Percentiles rank a stretch among this genome's conserved stretches.
These are phyloP conservation scores for Phylloporus rhodoxanthus DNA, from an alignment of 768 basidiomycete genomes.

Conservation along the genomic window DNA sequence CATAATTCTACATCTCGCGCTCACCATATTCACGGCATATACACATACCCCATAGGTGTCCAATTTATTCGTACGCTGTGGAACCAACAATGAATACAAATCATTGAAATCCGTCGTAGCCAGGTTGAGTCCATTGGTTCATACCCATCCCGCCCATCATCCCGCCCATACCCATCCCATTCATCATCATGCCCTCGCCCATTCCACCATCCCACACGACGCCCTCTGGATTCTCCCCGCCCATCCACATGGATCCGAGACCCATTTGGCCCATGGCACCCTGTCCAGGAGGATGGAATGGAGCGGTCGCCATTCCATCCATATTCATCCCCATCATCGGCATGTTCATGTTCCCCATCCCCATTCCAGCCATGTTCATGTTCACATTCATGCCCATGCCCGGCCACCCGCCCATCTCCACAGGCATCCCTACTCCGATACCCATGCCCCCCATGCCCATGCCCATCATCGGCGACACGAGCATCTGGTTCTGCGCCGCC, in stretches of 20 bases:
- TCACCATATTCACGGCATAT: slow-evolving; percentile 23
- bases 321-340: slow-evolving; percentile 40
- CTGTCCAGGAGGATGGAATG: slow-evolving; percentile 21
- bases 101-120: slow-evolving; percentile 31
- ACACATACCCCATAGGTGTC: slow-evolving; percentile 20
- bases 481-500: slow-evolving; percentile 21
- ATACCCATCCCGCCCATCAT: slow-evolving; percentile 36
- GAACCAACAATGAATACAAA: neutral
- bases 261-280: slow-evolving; percentile 21
- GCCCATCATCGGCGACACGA: slow-evolving; percentile 39
- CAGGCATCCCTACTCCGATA: slow-evolving; percentile 33
- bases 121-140: slow-evolving; percentile 34
- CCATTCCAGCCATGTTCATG: slow-evolving; percentile 37
- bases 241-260: slow-evolving; percentile 32
- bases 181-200: slow-evolving; percentile 42
- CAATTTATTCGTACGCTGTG: slow-evolving; percentile 5
- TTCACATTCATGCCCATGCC: slow-evolving; percentile 36
- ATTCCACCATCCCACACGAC: slow-evolving; percentile 36
- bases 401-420: slow-evolving; percentile 31
- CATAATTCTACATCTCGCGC: slow-evolving; percentile 19
- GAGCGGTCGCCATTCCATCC: slow-evolving; percentile 25
- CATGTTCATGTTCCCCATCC: slow-evolving; percentile 35
- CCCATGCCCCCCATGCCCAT: slow-evolving; percentile 36
- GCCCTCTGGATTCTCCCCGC: slow-evolving; percentile 26
- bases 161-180: slow-evolving; percentile 31